Conservation (phyloP, 805 yeast species). For the Yarrowia sp. region DNA sequence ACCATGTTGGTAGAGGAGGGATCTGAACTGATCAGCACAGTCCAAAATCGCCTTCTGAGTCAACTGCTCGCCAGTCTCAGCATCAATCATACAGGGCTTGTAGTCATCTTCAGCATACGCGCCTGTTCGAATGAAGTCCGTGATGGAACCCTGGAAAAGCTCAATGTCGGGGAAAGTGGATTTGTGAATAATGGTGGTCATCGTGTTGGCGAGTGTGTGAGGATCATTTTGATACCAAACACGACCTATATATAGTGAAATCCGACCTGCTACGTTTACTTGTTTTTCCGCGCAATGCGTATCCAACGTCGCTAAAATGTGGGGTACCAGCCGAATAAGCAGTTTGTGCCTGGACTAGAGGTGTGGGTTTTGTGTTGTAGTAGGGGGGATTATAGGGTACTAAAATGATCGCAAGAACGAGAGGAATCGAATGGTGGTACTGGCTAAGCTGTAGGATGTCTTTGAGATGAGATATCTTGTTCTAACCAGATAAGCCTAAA, state of each 20-base stretch:
- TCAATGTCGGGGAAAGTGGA: conserved; percentile 5
- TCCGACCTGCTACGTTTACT: not conserved
- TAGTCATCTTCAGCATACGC: not conserved
- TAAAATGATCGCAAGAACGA: not conserved
- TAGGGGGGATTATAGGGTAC: too few relatives aligned
- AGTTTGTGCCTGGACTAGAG: conserved; percentile 6
- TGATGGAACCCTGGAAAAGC: conserved; percentile 12
- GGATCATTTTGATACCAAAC: not conserved
- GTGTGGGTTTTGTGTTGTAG: too few relatives aligned
- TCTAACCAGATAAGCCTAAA: too few relatives aligned
- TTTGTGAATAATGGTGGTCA: conserved; percentile 12
- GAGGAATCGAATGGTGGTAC: not conserved
- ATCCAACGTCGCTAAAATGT: not conserved
- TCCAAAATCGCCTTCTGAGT: conserved; percentile 1
- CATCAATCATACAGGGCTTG: conserved; percentile 17
- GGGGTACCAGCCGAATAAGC: not conserved
- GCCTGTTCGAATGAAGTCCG: conserved; percentile 13
- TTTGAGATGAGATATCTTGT: too few relatives aligned
- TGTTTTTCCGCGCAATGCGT: not conserved
- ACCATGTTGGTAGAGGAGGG: not conserved
- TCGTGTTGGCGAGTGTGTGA: not conserved
- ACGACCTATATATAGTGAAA: not conserved
- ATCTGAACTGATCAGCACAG: conserved; percentile 9
- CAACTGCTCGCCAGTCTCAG: conserved; percentile 3
- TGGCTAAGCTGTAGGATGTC: too few relatives aligned